Evolutionary conservation across 148 eudicot genomes (phyloP).

Genomic region (Linanthus parryae): DNA sequence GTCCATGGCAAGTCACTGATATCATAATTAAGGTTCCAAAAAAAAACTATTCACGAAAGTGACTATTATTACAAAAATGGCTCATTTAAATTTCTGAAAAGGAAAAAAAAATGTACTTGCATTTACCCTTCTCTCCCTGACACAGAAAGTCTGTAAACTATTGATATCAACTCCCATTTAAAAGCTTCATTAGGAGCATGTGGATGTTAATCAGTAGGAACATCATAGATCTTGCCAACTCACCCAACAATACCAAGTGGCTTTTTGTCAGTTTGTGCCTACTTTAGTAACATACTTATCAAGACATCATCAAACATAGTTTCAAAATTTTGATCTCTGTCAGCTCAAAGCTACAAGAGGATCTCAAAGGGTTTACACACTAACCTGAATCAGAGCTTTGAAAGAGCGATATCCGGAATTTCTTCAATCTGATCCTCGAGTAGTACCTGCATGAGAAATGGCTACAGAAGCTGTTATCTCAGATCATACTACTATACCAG

Average conservation of each 20-base stretch:
- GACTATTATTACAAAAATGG: no score
- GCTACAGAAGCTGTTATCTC: slow-evolving; percentile 23
- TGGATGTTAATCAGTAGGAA: no score
- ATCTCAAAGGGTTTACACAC: slow-evolving; percentile 7
- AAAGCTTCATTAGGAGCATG: no score
- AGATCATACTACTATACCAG: slow-evolving; percentile 15
- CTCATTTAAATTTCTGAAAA: no score
- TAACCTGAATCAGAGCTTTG: background rate
- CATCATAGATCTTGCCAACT: slow-evolving; percentile 18
- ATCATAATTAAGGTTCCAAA: no score
- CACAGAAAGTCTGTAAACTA: no score
- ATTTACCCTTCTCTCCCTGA: no score
- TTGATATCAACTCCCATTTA: no score
- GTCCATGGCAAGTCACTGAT: no score
- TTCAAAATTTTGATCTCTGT: slow-evolving; percentile 4
- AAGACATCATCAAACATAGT: slow-evolving; percentile 7
- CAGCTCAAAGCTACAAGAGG: slow-evolving; percentile 3
- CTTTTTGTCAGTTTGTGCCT: slow-evolving; percentile 15
- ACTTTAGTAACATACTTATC: slow-evolving; percentile 8
- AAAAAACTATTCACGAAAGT: no score
- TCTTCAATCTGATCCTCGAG: slow-evolving; percentile 8
- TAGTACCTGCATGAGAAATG: slow-evolving; percentile 14
- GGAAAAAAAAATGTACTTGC: no score
- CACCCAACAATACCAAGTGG: slow-evolving; percentile 19
- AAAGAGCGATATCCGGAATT: background rate